phyloP scores from a whole-genome alignment of 2,329 filamentous ascomycete species.

The Aureobasidium sp. region DNA sequence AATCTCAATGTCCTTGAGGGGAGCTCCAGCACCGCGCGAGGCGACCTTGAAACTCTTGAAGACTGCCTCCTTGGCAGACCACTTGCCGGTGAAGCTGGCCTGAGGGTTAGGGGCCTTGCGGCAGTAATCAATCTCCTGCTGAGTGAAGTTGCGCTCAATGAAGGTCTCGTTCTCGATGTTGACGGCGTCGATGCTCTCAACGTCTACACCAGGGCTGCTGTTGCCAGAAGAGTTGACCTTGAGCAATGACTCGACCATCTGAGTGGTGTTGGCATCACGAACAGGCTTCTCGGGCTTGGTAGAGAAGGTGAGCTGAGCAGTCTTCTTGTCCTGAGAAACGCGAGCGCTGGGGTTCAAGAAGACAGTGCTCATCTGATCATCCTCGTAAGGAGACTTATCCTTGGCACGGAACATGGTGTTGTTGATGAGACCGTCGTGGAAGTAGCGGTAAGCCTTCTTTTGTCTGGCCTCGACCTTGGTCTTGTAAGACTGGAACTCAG shows the following conservation, averaged over 20 bases:
- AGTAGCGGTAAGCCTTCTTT: slow-evolving; percentile 98
- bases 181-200: slow-evolving; percentile 78
- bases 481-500: slow-evolving; percentile 73
- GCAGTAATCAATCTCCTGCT: slow-evolving; percentile 79
- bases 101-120: slow-evolving; percentile 67
- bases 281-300: slow-evolving; percentile 58
- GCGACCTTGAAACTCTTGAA: slow-evolving; percentile 92
- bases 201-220: slow-evolving; percentile 86
- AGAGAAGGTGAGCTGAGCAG: slow-evolving; percentile 66
- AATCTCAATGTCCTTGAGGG: slow-evolving; percentile 93
- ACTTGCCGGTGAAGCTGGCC: slow-evolving; percentile 87
- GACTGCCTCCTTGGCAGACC: slow-evolving; percentile 97
- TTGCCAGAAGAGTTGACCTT: slow-evolving; percentile 44
- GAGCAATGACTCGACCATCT: slow-evolving; percentile 69
- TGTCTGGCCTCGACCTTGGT: slow-evolving; percentile 84
- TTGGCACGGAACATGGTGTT: slow-evolving; percentile 97
- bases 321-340: slow-evolving; percentile 79
- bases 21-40: slow-evolving; percentile 79
- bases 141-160: slow-evolving; percentile 88
- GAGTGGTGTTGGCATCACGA: slow-evolving; percentile 55
- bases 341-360: slow-evolving; percentile 92
- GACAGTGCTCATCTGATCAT: slow-evolving; percentile 75
- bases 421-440: slow-evolving; percentile 97
- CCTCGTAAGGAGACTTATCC: slow-evolving; percentile 78
- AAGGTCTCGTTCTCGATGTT: slow-evolving; percentile 94